These are phyloP conservation scores for Arthroderma uncinatum DNA, from an alignment of 2,329 filamentous ascomycete species.

Conservation along the genomic window DNA sequence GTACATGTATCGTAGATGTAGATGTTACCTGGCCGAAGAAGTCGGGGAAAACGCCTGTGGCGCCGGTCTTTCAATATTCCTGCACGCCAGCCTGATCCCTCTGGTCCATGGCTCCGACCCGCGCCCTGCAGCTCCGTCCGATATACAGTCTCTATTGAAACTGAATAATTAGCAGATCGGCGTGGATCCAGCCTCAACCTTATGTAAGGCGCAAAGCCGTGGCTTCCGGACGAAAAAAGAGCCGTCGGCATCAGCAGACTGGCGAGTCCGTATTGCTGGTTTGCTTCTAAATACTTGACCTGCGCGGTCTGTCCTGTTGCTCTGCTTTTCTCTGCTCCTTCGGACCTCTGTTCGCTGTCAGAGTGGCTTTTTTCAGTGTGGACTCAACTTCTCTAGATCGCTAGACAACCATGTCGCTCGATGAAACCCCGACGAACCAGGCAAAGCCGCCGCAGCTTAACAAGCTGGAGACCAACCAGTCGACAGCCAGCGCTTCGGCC, in stretches of 20 bases:
- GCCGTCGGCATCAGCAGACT: neutral
- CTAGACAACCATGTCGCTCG: slow-evolving; percentile 11
- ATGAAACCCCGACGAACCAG: slow-evolving; percentile 8
- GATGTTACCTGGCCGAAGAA: no score
- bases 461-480: slow-evolving; percentile 3
- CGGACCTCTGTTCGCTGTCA: neutral
- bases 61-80: no score
- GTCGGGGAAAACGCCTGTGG: no score
- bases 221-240: slow-evolving; percentile 2
- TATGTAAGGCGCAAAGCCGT: neutral
- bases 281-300: neutral
- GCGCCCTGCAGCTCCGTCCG: no score
- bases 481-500: neutral
- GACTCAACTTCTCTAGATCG: no score
- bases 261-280: neutral
- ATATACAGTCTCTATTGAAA: no score
- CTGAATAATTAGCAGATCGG: no score
- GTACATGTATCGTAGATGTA: no score
- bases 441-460: slow-evolving; percentile 3
- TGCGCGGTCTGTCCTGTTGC: neutral
- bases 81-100: no score
- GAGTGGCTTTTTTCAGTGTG: no score
- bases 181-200: slow-evolving; percentile 2
- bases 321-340: neutral
- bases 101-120: no score